These are phyloP conservation scores for Aureobasidium sp. DNA, from an alignment of 2,329 filamentous ascomycete genomes.

Conservation along the genomic window DNA sequence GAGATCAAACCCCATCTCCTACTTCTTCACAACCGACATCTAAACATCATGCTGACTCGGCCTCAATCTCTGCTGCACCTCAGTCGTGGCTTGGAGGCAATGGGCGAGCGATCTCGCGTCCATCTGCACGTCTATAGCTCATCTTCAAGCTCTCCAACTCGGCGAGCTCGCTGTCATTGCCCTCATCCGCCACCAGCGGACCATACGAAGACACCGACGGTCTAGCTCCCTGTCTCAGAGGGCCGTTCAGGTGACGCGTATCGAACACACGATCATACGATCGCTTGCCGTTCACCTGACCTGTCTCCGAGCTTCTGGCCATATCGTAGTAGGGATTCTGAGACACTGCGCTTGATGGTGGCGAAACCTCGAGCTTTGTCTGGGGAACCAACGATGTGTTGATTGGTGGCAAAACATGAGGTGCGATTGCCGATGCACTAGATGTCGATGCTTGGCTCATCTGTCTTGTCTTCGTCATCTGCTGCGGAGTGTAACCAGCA, in stretches of 20 bases:
- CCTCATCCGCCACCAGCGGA: slow-evolving; percentile 27
- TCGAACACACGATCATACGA: slow-evolving; percentile 41
- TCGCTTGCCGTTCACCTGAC: slow-evolving; percentile 37
- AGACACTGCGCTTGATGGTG: slow-evolving; percentile 37
- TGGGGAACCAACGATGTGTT: slow-evolving; percentile 33
- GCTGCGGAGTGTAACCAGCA: slow-evolving; percentile 25
- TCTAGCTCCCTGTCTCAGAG: slow-evolving; percentile 39
- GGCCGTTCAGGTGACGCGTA: slow-evolving; percentile 36
- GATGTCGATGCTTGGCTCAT: slow-evolving; percentile 20
- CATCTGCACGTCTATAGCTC: slow-evolving; percentile 43
- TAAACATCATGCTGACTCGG: not conserved
- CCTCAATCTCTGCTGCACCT: not conserved
- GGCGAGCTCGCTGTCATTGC: slow-evolving; percentile 28
- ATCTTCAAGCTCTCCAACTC: slow-evolving; percentile 33
- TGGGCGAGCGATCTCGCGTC: slow-evolving; percentile 27
- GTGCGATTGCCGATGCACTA: slow-evolving; percentile 18
- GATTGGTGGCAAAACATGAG: slow-evolving; percentile 37
- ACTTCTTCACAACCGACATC: not conserved
- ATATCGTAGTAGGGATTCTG: slow-evolving; percentile 18
- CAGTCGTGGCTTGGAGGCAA: slow-evolving; percentile 20
- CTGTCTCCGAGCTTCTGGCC: slow-evolving; percentile 20
- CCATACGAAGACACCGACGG: slow-evolving; percentile 24
- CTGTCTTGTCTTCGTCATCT: slow-evolving; percentile 21
- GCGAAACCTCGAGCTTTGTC: slow-evolving; percentile 37
- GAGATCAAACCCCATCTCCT: not conserved